These are phyloP conservation scores for Rubia tinctorum DNA, from an alignment of 305 asterid genomes.

Conservation along the genomic window DNA sequence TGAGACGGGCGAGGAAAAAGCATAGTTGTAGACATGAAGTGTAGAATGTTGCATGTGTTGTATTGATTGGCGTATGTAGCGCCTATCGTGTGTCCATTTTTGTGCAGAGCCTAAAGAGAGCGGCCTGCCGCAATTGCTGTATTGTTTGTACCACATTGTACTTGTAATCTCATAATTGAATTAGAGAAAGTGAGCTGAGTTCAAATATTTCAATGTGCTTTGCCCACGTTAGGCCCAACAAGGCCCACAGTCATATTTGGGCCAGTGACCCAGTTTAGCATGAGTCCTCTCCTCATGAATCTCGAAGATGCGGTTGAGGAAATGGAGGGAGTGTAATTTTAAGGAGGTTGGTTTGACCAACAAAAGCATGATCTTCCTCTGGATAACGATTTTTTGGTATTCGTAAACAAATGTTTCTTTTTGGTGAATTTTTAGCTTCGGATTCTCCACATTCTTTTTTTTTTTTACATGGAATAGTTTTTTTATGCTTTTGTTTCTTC, in stretches of 20 bases:
- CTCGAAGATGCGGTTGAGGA: too few relatives aligned
- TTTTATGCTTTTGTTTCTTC: not conserved
- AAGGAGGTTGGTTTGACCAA: not conserved
- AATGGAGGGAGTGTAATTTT: not conserved
- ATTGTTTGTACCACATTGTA: not conserved
- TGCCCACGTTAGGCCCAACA: too few relatives aligned
- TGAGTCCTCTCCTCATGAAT: too few relatives aligned
- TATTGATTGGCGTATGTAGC: not conserved
- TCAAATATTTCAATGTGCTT: too few relatives aligned
- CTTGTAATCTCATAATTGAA: not conserved
- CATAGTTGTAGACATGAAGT: not conserved
- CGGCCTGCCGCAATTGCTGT: too few relatives aligned
- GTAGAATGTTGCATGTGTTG: not conserved
- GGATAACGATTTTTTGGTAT: slow-evolving; percentile 1
- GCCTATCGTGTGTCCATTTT: not conserved
- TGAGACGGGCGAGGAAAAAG: not conserved
- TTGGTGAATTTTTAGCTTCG: not conserved
- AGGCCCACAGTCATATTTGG: too few relatives aligned
- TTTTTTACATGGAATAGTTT: not conserved
- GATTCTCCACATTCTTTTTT: not conserved
- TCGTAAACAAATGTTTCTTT: slow-evolving; percentile 10
- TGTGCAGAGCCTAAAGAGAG: not conserved
- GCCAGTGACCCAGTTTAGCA: too few relatives aligned
- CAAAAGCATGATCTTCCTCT: not conserved
- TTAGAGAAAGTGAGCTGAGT: not conserved